Evolutionary conservation across 352 stramenopile genomes (phyloP).

Genomic region (Thalassiosira sp.): DNA sequence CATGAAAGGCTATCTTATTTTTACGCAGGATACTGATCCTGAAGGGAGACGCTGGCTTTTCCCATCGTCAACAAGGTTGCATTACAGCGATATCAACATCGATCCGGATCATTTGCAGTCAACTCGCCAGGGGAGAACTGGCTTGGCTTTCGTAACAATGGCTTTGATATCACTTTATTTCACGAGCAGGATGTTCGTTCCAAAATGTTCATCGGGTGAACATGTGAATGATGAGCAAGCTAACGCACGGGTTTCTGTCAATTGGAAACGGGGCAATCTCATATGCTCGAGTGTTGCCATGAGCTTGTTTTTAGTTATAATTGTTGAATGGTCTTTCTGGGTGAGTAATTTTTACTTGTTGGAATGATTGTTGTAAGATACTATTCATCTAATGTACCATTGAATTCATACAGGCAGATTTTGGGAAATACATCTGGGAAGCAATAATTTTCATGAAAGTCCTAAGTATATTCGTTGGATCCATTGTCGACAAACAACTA

Average conservation of each 20-base stretch:
- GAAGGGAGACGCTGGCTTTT: conserved; percentile 73
- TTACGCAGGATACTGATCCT: conserved; percentile 61
- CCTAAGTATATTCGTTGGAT: conserved; percentile 87
- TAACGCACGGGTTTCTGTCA: conserved; percentile 88
- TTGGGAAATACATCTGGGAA: conserved; percentile 95
- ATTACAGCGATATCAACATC: conserved; percentile 88
- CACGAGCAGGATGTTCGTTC: conserved; percentile 90
- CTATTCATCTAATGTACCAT: too few relatives aligned
- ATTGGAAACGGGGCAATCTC: conserved; percentile 95
- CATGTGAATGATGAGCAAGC: conserved; percentile 86
- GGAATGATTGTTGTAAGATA: too few relatives aligned
- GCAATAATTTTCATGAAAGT: conserved; percentile 93
- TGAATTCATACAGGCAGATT: too few relatives aligned
- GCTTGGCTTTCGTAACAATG: conserved; percentile 91
- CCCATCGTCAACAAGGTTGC: conserved; percentile 83
- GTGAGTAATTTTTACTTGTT: too few relatives aligned
- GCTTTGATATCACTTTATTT: conserved; percentile 86
- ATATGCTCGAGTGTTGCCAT: conserved; percentile 92
- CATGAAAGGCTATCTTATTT: conserved; percentile 62
- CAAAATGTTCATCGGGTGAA: conserved; percentile 90
- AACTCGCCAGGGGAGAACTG: conserved; percentile 86
- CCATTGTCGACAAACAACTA: conserved; percentile 89
- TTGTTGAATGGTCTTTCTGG: conserved; percentile 97
- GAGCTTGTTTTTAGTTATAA: conserved; percentile 90
- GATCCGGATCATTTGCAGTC: conserved; percentile 79